Conservation (phyloP, 257 asterid species). For the Solanum gracilifrons region DNA sequence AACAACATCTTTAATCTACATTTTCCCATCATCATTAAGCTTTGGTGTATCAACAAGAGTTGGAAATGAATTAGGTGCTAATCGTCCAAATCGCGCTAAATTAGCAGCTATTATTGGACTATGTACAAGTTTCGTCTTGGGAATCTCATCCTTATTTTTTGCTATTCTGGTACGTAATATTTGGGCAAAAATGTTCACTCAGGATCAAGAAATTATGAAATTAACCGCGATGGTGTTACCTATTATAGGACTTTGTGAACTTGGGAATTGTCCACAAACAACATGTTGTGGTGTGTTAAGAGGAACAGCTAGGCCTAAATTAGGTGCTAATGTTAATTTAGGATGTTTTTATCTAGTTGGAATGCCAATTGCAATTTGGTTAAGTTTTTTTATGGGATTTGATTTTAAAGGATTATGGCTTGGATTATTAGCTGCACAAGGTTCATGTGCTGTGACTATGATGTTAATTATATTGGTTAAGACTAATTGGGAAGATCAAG, state of each 20-base stretch:
- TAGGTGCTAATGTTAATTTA: conserved; percentile 27
- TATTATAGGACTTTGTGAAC: conserved; percentile 22
- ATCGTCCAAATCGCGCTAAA: conserved; percentile 16
- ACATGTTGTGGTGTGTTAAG: conserved; percentile 25
- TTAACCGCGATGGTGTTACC: conserved; percentile 23
- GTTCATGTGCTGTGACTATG: conserved; percentile 28
- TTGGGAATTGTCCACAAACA: conserved; percentile 34
- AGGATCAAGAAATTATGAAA: conserved; percentile 13
- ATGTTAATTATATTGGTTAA: conserved; percentile 8
- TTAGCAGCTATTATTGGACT: conserved; percentile 24
- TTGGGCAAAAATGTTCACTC: conserved; percentile 29
- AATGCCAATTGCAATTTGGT: conserved; percentile 24
- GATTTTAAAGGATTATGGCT: conserved; percentile 29
- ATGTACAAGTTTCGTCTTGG: conserved; percentile 13
- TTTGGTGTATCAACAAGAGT: conserved; percentile 33
- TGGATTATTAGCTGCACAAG: conserved; percentile 33
- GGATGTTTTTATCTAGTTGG: conserved; percentile 32
- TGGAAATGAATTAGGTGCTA: conserved; percentile 30
- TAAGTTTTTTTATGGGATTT: conserved; percentile 17
- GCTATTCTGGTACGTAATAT: conserved; percentile 8
- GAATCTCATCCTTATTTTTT: conserved; percentile 14
- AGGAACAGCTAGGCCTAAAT: conserved; percentile 28
- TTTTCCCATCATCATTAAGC: conserved; percentile 31
- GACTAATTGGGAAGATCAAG: conserved; percentile 27
- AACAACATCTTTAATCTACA: conserved; percentile 26